These are phyloP conservation scores for Stemphylium lycopersici DNA, from an alignment of 2,329 filamentous ascomycete species.

Conservation along the genomic window DNA sequence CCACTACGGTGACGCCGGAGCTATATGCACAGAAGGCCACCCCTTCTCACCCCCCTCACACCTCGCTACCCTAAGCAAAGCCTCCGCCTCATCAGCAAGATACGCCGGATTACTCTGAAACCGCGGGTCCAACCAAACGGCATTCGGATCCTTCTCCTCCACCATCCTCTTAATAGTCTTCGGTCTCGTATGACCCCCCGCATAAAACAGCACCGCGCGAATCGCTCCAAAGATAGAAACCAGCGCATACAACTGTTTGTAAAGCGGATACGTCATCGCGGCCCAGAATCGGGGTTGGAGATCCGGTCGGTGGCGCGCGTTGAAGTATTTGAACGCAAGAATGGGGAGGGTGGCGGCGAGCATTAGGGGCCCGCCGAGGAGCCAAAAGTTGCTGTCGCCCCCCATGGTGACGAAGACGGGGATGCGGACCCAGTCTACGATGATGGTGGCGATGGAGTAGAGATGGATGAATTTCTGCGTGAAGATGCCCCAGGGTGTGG, in stretches of 20 bases:
- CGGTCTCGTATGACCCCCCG: constrained; percentile 19
- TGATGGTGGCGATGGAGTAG: constrained; percentile 22
- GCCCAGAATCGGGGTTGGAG: constrained; percentile 22
- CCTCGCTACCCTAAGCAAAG: not conserved
- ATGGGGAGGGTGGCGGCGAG: constrained; percentile 18
- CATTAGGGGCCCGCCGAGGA: constrained; percentile 16
- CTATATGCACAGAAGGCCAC: not conserved
- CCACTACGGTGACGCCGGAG: not conserved
- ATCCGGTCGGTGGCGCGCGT: constrained; percentile 19
- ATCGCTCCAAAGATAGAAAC: constrained; percentile 23
- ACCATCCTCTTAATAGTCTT: constrained; percentile 23
- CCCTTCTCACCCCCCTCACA: not conserved
- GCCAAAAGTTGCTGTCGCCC: constrained; percentile 17
- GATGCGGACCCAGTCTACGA: constrained; percentile 25
- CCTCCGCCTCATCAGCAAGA: constrained; percentile 20
- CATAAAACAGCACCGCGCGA: constrained; percentile 15
- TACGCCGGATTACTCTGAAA: constrained; percentile 21
- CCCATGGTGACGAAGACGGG: constrained; percentile 22
- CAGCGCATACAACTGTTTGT: constrained; percentile 23
- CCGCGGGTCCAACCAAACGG: constrained; percentile 24
- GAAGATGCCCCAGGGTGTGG: constrained; percentile 20
- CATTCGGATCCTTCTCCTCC: constrained; percentile 17
- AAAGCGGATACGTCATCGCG: constrained; percentile 16
- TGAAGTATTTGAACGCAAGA: constrained; percentile 19
- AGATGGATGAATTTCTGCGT: constrained; percentile 23